Evolutionary conservation across 2,329 filamentous ascomycete genomes (phyloP).

Genomic region (Stachybotrys chartarum): DNA sequence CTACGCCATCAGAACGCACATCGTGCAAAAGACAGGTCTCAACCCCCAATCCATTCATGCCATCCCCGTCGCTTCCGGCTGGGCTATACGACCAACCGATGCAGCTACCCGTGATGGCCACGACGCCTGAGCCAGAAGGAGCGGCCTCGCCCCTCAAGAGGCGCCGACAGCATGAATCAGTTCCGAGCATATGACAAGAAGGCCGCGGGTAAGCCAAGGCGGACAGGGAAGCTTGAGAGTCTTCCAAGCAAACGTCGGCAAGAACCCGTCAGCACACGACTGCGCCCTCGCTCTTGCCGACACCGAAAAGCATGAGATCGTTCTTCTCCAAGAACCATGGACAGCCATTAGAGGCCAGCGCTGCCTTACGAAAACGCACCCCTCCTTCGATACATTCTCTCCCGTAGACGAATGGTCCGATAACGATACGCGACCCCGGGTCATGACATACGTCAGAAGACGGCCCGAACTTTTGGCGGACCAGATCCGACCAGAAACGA

Average conservation of each 20-base stretch:
- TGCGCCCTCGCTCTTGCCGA: conserved; percentile 8
- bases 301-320: conserved; percentile 7
- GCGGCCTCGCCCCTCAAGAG: conserved; percentile 3
- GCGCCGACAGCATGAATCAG: conserved; percentile 1
- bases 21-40: conserved; percentile 6
- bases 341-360: conserved; percentile 3
- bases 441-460: conserved; percentile 9
- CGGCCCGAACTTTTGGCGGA: conserved; percentile 5
- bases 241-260: conserved; percentile 9
- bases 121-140: conserved; percentile 2
- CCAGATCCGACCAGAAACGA: conserved; percentile 5
- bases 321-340: conserved; percentile 10
- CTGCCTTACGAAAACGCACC: conserved; percentile 8
- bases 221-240: conserved; percentile 2
- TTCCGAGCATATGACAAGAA: conserved; percentile 1
- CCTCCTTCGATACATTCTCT: conserved; percentile 4
- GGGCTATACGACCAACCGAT: conserved; percentile 4
- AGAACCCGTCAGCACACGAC: conserved; percentile 6
- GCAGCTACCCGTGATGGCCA: conserved; percentile 2
- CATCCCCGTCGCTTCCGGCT: conserved; percentile 6
- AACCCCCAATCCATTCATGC: conserved; percentile 5
- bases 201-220: not conserved
- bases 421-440: conserved; percentile 7
- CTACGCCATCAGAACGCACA: conserved; percentile 6
- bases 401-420: conserved; percentile 7